Percentiles rank a stretch among this genome's conserved stretches.
Evolutionary conservation across 1,139 yeast genomes (phyloP).

Genomic region (Geotrichum histeridarum): DNA sequence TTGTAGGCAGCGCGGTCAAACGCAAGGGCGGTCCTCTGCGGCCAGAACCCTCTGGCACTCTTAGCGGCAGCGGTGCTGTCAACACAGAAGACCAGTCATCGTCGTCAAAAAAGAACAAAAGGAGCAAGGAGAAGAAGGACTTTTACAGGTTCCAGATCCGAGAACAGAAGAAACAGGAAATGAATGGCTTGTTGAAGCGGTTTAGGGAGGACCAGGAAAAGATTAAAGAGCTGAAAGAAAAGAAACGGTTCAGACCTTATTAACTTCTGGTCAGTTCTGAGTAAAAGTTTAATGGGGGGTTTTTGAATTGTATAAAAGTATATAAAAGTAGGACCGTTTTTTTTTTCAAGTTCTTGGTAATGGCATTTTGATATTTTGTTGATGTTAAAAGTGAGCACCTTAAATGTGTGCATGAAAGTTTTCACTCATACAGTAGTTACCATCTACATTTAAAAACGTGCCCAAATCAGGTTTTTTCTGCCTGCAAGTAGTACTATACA

Average conservation of each 20-base stretch:
- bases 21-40: constrained; percentile 50
- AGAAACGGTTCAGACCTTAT: constrained; percentile 81
- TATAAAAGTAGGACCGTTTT: no score
- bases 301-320: not conserved
- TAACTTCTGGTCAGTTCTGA: no score
- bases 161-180: constrained; percentile 86
- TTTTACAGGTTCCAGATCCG: constrained; percentile 95
- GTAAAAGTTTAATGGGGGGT: no score
- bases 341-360: not conserved
- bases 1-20: constrained; percentile 81
- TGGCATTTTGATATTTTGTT: not conserved
- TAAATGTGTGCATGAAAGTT: no score
- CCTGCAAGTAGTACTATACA: not conserved
- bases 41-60: constrained; percentile 34
- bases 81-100: constrained; percentile 32
- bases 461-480: not conserved
- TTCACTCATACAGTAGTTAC: not conserved
- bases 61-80: constrained; percentile 40
- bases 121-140: constrained; percentile 80
- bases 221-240: constrained; percentile 70
- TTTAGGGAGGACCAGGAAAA: constrained; percentile 88
- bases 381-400: no score
- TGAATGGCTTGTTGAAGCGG: constrained; percentile 76
- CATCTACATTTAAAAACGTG: no score
- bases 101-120: constrained; percentile 45